Percentiles rank a stretch among this genome's conserved stretches.
Evolutionary conservation across 176 grass and related monocot species (phyloP).

Genomic region (Musa troglodytarum): DNA sequence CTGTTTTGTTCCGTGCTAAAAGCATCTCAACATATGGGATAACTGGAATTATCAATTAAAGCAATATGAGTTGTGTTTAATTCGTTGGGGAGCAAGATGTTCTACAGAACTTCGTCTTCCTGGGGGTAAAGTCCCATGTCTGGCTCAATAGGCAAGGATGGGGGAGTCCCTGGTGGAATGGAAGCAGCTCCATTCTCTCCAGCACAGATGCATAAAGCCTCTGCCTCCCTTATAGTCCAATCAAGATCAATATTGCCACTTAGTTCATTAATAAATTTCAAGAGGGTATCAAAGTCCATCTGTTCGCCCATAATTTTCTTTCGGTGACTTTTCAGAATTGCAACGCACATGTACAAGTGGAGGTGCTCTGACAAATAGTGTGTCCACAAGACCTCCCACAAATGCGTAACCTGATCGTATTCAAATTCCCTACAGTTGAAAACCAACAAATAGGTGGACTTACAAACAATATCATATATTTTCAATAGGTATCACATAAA

Average conservation of each 20-base stretch:
- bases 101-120: constrained; percentile 68
- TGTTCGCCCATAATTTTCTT: constrained; percentile 66
- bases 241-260: constrained; percentile 78
- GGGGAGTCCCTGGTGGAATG: constrained; percentile 85
- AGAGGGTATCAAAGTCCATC: constrained; percentile 96
- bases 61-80: not conserved
- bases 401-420: constrained; percentile 61
- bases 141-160: constrained; percentile 67
- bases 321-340: constrained; percentile 69
- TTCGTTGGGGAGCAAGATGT: not conserved
- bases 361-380: constrained; percentile 88
- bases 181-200: constrained; percentile 61
- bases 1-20: not conserved
- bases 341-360: constrained; percentile 86
- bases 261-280: constrained; percentile 98
- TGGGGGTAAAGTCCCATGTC: constrained; percentile 58
- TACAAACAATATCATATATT: not conserved
- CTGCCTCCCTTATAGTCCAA: constrained; percentile 56
- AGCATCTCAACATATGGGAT: not conserved
- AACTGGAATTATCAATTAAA: not conserved
- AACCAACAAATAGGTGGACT: not conserved
- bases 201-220: constrained; percentile 51
- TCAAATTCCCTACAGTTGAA: constrained; percentile 2
- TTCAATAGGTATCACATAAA: not conserved
- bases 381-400: constrained; percentile 98